Evolutionary conservation across 495 filamentous ascomycete genomes (phyloP).

Genomic region (Penicillium malachiteum): DNA sequence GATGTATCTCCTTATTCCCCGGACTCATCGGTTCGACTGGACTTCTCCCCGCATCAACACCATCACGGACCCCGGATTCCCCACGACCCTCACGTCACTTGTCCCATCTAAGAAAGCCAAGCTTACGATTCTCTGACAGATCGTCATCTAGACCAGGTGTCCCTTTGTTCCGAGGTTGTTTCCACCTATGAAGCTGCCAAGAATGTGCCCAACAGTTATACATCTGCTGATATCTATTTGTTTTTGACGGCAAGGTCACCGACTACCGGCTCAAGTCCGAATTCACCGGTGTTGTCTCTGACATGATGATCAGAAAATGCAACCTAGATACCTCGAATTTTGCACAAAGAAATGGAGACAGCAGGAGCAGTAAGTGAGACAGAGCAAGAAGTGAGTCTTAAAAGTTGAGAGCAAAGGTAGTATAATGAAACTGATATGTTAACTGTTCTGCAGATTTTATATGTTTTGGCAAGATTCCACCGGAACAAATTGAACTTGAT

Average conservation of each 20-base stretch:
- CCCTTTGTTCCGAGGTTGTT: background rate
- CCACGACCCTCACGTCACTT: conserved; percentile 21
- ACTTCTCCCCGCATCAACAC: conserved; percentile 1
- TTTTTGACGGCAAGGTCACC: conserved; percentile 6
- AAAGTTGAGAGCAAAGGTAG: background rate
- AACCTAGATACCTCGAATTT: too few relatives aligned
- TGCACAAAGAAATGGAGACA: too few relatives aligned
- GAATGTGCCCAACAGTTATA: background rate
- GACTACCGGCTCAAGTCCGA: conserved; percentile 23
- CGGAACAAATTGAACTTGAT: background rate
- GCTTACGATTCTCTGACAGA: background rate
- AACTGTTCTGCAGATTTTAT: background rate
- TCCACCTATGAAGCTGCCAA: conserved; percentile 7
- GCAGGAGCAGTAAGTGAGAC: too few relatives aligned
- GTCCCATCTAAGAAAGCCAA: background rate
- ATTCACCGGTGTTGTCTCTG: background rate
- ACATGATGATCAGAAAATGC: too few relatives aligned
- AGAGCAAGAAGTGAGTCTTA: too few relatives aligned
- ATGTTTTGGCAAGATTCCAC: background rate
- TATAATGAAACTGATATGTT: background rate
- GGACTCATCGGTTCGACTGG: background rate
- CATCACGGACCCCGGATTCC: conserved; percentile 12
- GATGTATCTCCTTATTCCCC: too few relatives aligned
- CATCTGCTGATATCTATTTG: background rate
- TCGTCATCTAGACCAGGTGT: background rate